Evolutionary conservation across 441 rosid genomes (phyloP).

Genomic region (Erodium texanum): DNA sequence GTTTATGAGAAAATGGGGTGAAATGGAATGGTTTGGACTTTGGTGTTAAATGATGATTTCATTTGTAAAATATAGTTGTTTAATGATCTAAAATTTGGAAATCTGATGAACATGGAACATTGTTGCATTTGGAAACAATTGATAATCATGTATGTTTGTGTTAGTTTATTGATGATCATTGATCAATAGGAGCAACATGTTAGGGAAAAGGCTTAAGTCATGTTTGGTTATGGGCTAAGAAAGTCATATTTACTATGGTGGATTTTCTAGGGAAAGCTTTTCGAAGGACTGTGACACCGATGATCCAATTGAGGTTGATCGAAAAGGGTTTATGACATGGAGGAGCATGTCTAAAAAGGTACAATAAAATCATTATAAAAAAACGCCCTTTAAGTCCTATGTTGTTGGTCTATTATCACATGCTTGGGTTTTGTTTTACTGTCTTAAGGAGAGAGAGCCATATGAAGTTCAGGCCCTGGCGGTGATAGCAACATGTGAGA

Average conservation of each 20-base stretch:
- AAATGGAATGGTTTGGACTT: neutral
- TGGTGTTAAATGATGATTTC: neutral
- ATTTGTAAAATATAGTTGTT: neutral
- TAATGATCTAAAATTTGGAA: neutral
- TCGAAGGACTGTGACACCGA: neutral
- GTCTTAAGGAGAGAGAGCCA: neutral
- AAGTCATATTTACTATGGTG: neutral
- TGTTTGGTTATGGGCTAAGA: neutral
- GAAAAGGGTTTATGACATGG: neutral
- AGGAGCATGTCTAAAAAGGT: neutral
- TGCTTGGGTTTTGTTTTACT: no score
- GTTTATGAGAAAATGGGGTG: neutral
- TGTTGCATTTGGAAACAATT: no score
- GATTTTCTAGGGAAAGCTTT: neutral
- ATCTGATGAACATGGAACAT: neutral
- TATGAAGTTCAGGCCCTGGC: neutral
- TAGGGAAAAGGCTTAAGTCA: neutral
- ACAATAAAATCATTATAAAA: no score
- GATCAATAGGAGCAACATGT: neutral
- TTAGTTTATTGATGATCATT: neutral
- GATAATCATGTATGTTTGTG: neutral
- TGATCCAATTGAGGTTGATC: neutral
- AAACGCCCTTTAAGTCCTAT: neutral
- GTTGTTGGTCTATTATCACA: neutral
- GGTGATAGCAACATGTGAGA: neutral